Base-by-base conservation (phyloP, 257 asterid species). In the Catharanthus roseus region DNA sequence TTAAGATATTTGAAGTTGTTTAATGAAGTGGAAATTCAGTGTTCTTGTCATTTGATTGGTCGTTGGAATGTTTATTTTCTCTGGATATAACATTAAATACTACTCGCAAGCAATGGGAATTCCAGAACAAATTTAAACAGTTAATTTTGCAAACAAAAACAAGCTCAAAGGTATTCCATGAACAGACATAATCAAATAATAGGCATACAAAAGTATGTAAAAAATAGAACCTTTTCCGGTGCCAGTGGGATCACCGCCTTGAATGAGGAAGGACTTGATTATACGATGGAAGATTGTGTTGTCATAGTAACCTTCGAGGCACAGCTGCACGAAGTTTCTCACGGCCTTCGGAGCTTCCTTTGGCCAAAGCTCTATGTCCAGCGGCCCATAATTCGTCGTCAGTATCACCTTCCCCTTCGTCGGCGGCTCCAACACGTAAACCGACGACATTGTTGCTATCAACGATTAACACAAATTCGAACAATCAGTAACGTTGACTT, bases 331-430 rank as follows among this genome's bases (percentile, higher is more conserved):
- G 81, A 93, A 90, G 85, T 93, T 93, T 74, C 97, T 88, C 29
- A 83, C 96, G 75, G 98, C 98, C 75, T 93, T 93, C 0, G 98
- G 98, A 29, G 97, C 97, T 77, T 93, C 97, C 75, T 91, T 93
- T 6, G 98, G 98, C 98, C 97, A 93, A 3, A 93, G 91, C 82
- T 93, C 98, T 70, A 93, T 87, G 85, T 93, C 98, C 58, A 93
- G 44, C 9, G 98, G 91, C 28, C 98, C 98, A 67, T 83, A 86
- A 67, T 93, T 86, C 72, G 98, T 93, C 74, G 87, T 86, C 53
- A 93, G 6, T 33, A 91, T 75, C 70, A 93, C 95, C 77, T 93
- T 93, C 72, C 98, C 98, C 80, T 83, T 89, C 80, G 98, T 93
- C 86, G 98, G 97, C 78, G 98, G 98, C 79, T 93, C 98, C 80